Base-by-base conservation (phyloP, 306 rosid genomes). In the Inga leiocalycina region DNA sequence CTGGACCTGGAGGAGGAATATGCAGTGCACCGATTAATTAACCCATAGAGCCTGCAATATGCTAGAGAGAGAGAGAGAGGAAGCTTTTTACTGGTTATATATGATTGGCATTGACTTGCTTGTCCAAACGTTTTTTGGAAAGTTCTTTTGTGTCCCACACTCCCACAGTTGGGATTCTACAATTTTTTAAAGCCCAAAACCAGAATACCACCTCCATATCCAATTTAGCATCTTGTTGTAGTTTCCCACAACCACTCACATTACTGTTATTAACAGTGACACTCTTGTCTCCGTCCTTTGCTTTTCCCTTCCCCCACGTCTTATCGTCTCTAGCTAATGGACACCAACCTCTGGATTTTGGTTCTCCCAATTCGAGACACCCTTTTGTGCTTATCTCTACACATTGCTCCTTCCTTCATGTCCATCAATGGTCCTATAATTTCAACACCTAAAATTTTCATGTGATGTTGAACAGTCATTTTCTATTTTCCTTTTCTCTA, bases 101-200 rank as follows among this genome's bases (percentile, higher is more conserved):
- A 95, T 96, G 93, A 93, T 93, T 92, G 98, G 97, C 97, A 91
- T 96, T 85, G 94, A 91, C 99, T 89, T 57, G 54, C 74, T 91
- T 92, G 99, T 92, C 98, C 94, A 83, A 90, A 92, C 88, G 90
- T 85, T 78, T 82, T 91, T 91, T 93, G 99, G 94, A 96, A 93
- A 89, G 89, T 90, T 89, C 84, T 88, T 88, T 88, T 91, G 64
- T 86, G 89, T 75, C 86, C 80, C 87, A 77, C 84, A 51, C 8
- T 77, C 86, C 80, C 87, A 77, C 84, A 51, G 10, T 77, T 82
- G 80, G 82, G 90, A 88, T 88, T 87, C 88, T 81, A 83, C 79
- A 9, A 80, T 82, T 83, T 80, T 83, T 85, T 82, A 79, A 73
- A 79, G 52, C 72, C 87, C 84, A 86, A 84, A 78, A 68, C 80